Evolutionary conservation across 495 filamentous ascomycete species (phyloP).

Genomic region (Penicillium samsonianum): DNA sequence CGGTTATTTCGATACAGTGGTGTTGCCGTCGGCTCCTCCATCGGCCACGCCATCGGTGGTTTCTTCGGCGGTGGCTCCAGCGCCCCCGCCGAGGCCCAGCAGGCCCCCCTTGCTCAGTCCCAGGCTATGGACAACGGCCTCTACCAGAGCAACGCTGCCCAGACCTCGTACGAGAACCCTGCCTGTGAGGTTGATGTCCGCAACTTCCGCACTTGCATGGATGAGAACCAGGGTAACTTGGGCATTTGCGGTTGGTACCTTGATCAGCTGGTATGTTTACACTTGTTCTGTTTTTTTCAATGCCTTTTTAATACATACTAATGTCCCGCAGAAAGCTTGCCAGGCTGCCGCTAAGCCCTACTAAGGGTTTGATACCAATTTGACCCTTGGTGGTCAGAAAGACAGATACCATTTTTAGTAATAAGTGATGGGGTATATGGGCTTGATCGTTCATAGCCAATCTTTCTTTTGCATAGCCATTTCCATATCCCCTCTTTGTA

Average conservation of each 20-base stretch:
- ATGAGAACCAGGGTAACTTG: conserved; percentile 90
- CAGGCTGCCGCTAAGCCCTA: conserved; percentile 86
- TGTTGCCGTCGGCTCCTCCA: conserved; percentile 90
- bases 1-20: conserved; percentile 56
- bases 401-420: conserved; percentile 12
- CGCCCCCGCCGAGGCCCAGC: conserved; percentile 59
- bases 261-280: conserved; percentile 73
- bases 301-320: conserved; percentile 21
- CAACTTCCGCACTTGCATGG: conserved; percentile 91
- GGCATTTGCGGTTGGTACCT: conserved; percentile 97
- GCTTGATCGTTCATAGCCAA: background rate
- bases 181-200: conserved; percentile 78
- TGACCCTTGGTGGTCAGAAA: conserved; percentile 2
- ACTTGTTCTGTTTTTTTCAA: background rate
- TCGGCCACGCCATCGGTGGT: conserved; percentile 91
- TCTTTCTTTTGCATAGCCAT: conserved; percentile 24
- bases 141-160: conserved; percentile 57
- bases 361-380: conserved; percentile 46
- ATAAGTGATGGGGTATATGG: conserved; percentile 10
- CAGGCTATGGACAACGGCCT: conserved; percentile 51
- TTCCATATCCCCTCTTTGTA: conserved; percentile 29
- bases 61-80: conserved; percentile 69
- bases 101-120: conserved; percentile 39
- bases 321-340: conserved; percentile 73
- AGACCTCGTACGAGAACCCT: conserved; percentile 45